These are phyloP conservation scores for Chlamydomonas sp. DNA, from an alignment of 139 green algal species.

Conservation along the genomic window DNA sequence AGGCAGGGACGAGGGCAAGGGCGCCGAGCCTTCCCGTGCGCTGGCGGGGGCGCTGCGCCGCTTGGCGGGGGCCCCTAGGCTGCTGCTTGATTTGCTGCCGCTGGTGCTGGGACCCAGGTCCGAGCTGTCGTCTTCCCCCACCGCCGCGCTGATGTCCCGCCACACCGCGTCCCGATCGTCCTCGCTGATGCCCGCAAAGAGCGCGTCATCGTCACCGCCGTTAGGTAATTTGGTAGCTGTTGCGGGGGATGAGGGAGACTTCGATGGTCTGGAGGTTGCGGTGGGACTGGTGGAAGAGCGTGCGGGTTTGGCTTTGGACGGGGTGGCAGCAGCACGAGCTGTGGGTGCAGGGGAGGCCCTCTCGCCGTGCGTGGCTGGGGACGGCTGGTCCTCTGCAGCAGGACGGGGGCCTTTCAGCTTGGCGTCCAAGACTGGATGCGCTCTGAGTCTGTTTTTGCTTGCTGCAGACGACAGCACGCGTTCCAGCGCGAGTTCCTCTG, in stretches of 20 bases:
- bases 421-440: background rate
- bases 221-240: background rate
- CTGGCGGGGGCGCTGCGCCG: background rate
- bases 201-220: background rate
- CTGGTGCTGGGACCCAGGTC: background rate
- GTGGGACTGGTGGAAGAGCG: background rate
- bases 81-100: background rate
- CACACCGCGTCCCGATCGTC: conserved; percentile 6
- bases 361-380: too few relatives aligned
- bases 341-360: too few relatives aligned
- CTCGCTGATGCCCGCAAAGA: background rate
- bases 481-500: background rate
- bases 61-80: background rate
- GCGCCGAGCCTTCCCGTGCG: background rate
- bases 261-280: background rate
- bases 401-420: background rate
- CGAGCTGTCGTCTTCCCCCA: background rate
- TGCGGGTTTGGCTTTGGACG: too few relatives aligned
- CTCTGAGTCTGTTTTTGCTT: background rate
- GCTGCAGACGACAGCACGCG: background rate
- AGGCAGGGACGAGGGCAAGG: background rate
- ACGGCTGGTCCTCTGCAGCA: too few relatives aligned
- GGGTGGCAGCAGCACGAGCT: too few relatives aligned
- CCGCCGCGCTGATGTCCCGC: background rate
- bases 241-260: too few relatives aligned